These are phyloP conservation scores for Talaromyces sp. DNA, from an alignment of 2,329 filamentous ascomycete genomes.

Conservation along the genomic window DNA sequence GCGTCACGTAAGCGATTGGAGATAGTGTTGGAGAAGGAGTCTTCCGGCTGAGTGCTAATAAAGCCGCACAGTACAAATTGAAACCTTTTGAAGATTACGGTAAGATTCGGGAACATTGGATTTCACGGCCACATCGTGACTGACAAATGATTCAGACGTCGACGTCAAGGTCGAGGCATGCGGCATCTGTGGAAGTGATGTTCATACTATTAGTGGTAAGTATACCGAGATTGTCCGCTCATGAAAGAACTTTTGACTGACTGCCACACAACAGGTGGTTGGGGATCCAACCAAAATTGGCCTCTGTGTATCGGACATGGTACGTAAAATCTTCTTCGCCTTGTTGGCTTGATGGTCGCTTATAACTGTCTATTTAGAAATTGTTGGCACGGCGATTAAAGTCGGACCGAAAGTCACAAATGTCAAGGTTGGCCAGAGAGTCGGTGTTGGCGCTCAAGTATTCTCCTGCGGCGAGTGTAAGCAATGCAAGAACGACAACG, in stretches of 20 bases:
- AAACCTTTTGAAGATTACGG: slow-evolving; percentile 78
- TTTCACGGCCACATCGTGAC: neutral
- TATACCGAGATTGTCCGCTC: neutral
- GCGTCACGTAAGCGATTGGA: slow-evolving; percentile 44
- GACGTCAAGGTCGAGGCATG: slow-evolving; percentile 83
- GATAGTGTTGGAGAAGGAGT: neutral
- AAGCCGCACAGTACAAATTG: slow-evolving; percentile 64
- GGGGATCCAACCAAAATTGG: slow-evolving; percentile 48
- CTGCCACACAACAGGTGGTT: slow-evolving; percentile 45
- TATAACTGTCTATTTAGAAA: slow-evolving; percentile 46
- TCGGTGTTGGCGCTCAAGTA: slow-evolving; percentile 67
- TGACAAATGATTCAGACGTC: slow-evolving; percentile 55
- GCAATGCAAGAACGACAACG: slow-evolving; percentile 63
- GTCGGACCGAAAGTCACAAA: slow-evolving; percentile 64
- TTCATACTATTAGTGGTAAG: slow-evolving; percentile 61
- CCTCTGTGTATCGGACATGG: slow-evolving; percentile 53
- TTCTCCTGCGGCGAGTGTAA: slow-evolving; percentile 63
- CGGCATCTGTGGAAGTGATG: slow-evolving; percentile 70
- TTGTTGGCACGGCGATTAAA: slow-evolving; percentile 65
- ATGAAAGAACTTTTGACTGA: neutral
- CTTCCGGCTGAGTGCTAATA: neutral
- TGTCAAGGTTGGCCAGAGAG: slow-evolving; percentile 60
- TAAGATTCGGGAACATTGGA: slow-evolving; percentile 19
- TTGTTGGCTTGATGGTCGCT: neutral
- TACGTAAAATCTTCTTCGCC: slow-evolving; percentile 21